Conservation (phyloP, 2,329 filamentous ascomycete species). For the Aspergillus sclerotialis region DNA sequence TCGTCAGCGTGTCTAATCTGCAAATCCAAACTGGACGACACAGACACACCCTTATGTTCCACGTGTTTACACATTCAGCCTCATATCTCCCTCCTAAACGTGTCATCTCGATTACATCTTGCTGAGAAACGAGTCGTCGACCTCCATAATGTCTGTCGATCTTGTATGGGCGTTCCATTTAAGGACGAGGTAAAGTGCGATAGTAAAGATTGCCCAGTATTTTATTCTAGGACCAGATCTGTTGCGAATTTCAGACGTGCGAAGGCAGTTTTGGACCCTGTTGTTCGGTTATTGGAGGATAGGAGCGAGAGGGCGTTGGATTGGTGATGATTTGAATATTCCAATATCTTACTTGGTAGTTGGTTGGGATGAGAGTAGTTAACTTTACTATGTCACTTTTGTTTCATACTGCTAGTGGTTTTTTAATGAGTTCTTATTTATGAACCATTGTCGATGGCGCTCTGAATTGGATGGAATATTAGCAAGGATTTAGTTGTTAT, state of each 20-base stretch:
- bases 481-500: too few species aligned
- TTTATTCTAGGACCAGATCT: slow-evolving; percentile 53
- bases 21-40: slow-evolving; percentile 47
- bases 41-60: slow-evolving; percentile 36
- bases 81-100: slow-evolving; percentile 54
- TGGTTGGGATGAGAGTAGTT: too few species aligned
- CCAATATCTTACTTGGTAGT: slow-evolving; percentile 1
- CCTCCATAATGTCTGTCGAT: slow-evolving; percentile 66
- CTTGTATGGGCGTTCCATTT: slow-evolving; percentile 66
- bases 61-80: slow-evolving; percentile 26
- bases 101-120: slow-evolving; percentile 56
- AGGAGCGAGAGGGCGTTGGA: slow-evolving; percentile 26
- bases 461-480: too few species aligned
- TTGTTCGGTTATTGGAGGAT: slow-evolving; percentile 29
- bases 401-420: too few species aligned
- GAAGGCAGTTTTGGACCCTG: slow-evolving; percentile 28
- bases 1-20: slow-evolving; percentile 75
- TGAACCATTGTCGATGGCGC: too few species aligned
- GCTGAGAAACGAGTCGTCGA: slow-evolving; percentile 60
- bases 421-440: too few species aligned
- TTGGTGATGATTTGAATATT: slow-evolving; percentile 22
- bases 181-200: slow-evolving; percentile 78
- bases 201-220: slow-evolving; percentile 86
- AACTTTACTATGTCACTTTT: too few species aligned
- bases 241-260: slow-evolving; percentile 30